Conservation (phyloP, 495 filamentous ascomycete genomes). For the Penicillium paradoxum region DNA sequence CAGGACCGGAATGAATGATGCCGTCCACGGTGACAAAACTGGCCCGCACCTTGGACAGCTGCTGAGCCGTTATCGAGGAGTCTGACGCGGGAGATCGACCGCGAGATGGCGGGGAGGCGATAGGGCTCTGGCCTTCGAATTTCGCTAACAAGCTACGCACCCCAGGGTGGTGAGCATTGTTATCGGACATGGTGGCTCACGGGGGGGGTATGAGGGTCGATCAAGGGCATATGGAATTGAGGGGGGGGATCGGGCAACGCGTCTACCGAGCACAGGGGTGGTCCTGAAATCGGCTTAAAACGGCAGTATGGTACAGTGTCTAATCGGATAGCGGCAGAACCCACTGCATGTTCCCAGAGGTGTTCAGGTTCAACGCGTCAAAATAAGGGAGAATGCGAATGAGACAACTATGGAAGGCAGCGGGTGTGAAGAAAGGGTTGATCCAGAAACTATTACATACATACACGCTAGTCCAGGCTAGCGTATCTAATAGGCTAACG, state of each 20-base stretch:
- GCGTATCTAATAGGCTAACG: constrained; percentile 19
- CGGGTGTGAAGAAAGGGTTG: constrained; percentile 16
- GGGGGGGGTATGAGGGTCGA: constrained; percentile 3
- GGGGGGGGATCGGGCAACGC: constrained; percentile 16
- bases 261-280: constrained; percentile 14
- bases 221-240: constrained; percentile 18
- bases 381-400: constrained; percentile 5
- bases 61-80: constrained; percentile 47
- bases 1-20: constrained; percentile 28
- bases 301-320: neutral
- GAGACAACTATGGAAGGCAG: constrained; percentile 8
- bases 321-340: constrained; percentile 7
- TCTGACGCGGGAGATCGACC: constrained; percentile 63
- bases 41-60: constrained; percentile 72
- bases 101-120: constrained; percentile 60
- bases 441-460: constrained; percentile 18
- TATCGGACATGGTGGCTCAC: constrained; percentile 42
- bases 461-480: constrained; percentile 23
- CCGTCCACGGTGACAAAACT: constrained; percentile 77
- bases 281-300: neutral
- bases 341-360: constrained; percentile 9
- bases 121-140: constrained; percentile 65
- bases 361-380: constrained; percentile 7
- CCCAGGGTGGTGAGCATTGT: constrained; percentile 44
- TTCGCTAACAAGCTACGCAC: constrained; percentile 77